Evolutionary conservation across 2,329 filamentous ascomycete genomes (phyloP), one percentile per base, ranked within the genome.

Genomic region (Pseudopyrenochaeta lycopersici): DNA sequence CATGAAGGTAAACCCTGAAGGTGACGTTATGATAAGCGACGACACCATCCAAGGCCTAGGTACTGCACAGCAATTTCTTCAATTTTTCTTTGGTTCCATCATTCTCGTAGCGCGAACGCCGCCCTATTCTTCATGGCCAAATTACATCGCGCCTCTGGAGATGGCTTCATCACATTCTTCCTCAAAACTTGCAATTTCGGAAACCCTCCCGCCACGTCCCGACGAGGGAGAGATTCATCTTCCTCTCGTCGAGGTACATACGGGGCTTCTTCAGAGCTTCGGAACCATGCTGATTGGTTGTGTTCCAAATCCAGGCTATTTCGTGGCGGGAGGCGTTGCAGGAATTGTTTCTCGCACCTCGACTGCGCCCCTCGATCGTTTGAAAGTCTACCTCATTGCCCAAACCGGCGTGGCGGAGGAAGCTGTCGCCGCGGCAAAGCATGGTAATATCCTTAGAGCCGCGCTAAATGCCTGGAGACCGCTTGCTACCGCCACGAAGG

Each of bases 361-460:
- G 60, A 99, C 95, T 65, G 95, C 95, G 56, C 95, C 95, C 55
- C 88, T 99, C 77, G 95, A 99, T 80, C 92, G 95, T 67, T 83
- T 99, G 54, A 98, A 98, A 80, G 95, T 99, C 62, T 98, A 96
- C 76, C 86, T 99, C 47, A 95, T 99, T 68, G 94, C 96, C 47
- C 94, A 96, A 77, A 96, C 92, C 52, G 85, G 83, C 60, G 80
- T 82, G 50, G 83, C 82, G 53, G 71, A 85, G 63, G 82, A 85
- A 52, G 86, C 87, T 9, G 76, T 89, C 40, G 77, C 84, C 51
- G 89, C 90, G 12, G 85, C 87, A 3, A 92, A 90, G 72, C 83
- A 87, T 52, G 92, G 91, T 27, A 84, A 87, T 40, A 82, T 90
- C 1, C 60, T 90, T 10, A 77, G 81, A 54, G 90, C 89, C 23